Base-by-base conservation (phyloP, 352 stramenopile genomes). In the Phytophthora idaei region DNA sequence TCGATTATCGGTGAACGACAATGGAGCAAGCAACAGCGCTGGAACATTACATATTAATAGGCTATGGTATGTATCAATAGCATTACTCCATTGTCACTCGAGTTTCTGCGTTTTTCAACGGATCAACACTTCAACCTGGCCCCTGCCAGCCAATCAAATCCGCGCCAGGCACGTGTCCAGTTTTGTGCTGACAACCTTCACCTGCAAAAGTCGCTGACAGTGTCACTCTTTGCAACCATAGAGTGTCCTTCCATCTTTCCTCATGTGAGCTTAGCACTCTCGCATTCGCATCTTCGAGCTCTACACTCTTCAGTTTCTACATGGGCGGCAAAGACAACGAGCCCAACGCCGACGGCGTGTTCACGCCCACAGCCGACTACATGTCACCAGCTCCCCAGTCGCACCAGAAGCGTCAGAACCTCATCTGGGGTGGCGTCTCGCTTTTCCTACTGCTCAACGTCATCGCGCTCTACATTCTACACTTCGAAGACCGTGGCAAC, bases 391-490 rank as follows among this genome's bases (percentile, higher is more conserved):
- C 46, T 11, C 54, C 66, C 12, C 57, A 68, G 29, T 29, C 57
- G 17, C 29, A 62, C 29, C 54, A 41, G 54, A 78, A 76, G 54
- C 76, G 76, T 17, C 67, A 77, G 64, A 80, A 74, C 50, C 50
- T 66, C 32, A 47, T 78, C 34, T 74, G 76, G 53, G 61, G 76
- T 12, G 54, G 66, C 58, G 54, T 87, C 54, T 76, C 51, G 36
- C 46, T 73, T 64, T 92, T 93, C 69, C 64, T 93, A 31, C 69
- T 90, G 37, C 59, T 89, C 78, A 93, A 93, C 76, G 74, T 93
- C 78, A 87, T 94, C 58, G 85, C 90, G 39, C 74, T 94, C 31
- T 94, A 94, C 80, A 71, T 92, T 39, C 64, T 94, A 42, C 85
- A 94, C 76, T 94, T 94, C 68, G 83, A 73, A 17, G 81, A 92